A percentile compares a stretch with the other conserved stretches of the same genome.
phyloP scores from a whole-genome alignment of 2,329 filamentous ascomycete species.

The Fusarium verticillioides region DNA sequence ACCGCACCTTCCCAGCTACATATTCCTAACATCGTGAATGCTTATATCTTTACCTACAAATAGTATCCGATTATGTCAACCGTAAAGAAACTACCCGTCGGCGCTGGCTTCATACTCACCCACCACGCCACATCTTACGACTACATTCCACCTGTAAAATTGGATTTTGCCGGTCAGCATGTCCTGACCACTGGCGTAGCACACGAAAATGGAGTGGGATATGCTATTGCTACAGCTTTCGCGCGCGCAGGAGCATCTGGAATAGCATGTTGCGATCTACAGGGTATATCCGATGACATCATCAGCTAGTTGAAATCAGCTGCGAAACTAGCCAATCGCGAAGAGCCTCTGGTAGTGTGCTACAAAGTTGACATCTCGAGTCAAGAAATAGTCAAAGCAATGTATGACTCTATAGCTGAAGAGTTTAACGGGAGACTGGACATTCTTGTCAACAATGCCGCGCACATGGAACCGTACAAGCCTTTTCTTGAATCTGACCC shows the following conservation, averaged over 20 bases:
- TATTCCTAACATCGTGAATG: rapidly evolving
- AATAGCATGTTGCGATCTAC: not conserved
- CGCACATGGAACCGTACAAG: not conserved
- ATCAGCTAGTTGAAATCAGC: not conserved
- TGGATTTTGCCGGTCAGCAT: not conserved
- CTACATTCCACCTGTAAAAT: not conserved
- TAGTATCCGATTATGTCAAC: not conserved
- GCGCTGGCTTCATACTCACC: not conserved
- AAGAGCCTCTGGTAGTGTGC: too few relatives aligned
- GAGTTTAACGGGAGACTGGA: not conserved
- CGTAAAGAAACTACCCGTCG: not conserved
- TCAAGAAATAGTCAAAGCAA: too few relatives aligned
- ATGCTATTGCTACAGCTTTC: not conserved
- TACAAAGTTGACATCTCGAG: too few relatives aligned
- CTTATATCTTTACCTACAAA: rapidly evolving
- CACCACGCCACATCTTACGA: not conserved
- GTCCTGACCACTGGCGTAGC: not conserved
- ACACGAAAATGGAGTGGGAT: not conserved
- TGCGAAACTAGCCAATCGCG: too few relatives aligned
- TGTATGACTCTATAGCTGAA: rapidly evolving
- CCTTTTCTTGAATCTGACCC: not conserved
- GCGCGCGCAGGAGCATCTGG: not conserved
- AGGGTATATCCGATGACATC: not conserved
- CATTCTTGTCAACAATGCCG: not conserved
- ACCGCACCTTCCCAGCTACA: rapidly evolving